Percentiles rank a stretch among this genome's conserved stretches.
phyloP scores from a whole-genome alignment of 768 basidiomycete genomes.

The Lactarius sp. region DNA sequence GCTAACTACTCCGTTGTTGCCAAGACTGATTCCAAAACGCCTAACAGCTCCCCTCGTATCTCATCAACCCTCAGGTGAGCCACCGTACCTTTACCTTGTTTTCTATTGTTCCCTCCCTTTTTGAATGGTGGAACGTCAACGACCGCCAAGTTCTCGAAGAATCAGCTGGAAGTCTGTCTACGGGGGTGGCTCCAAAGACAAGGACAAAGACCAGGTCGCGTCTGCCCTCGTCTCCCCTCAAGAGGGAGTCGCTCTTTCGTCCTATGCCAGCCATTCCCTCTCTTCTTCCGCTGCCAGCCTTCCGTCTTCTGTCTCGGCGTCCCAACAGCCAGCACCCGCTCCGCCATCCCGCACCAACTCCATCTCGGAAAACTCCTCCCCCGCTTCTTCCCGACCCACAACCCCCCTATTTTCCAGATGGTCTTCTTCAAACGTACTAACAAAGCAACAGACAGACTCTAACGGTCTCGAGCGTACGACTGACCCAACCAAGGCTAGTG shows the following conservation, averaged over 20 bases:
- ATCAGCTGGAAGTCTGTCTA: conserved; percentile 32
- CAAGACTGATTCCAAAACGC: neutral
- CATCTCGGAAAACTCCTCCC: conserved; percentile 25
- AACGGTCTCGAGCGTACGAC: conserved; percentile 48
- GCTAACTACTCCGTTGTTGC: neutral
- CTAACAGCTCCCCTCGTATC: conserved; percentile 11
- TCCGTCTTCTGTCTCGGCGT: conserved; percentile 24
- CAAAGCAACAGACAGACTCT: conserved; percentile 41
- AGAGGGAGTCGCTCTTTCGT: conserved; percentile 32
- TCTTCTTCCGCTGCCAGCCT: conserved; percentile 25
- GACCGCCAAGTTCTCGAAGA: conserved; percentile 27
- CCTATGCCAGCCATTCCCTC: conserved; percentile 28
- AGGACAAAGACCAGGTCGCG: conserved; percentile 17
- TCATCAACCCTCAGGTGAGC: conserved; percentile 17
- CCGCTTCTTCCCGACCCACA: conserved; percentile 29
- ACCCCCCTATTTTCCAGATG: conserved; percentile 31
- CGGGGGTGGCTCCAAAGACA: conserved; percentile 28
- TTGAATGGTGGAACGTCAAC: conserved; percentile 28
- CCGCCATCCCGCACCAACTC: conserved; percentile 30
- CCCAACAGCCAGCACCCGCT: conserved; percentile 13
- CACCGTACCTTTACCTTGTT: conserved; percentile 7
- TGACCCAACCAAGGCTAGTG: conserved; percentile 16
- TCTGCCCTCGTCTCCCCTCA: conserved; percentile 29
- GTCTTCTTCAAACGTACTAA: conserved; percentile 32
- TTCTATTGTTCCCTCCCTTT: neutral